Base-by-base conservation (phyloP, 345 rosid genomes). In the Ceriops tagal region DNA sequence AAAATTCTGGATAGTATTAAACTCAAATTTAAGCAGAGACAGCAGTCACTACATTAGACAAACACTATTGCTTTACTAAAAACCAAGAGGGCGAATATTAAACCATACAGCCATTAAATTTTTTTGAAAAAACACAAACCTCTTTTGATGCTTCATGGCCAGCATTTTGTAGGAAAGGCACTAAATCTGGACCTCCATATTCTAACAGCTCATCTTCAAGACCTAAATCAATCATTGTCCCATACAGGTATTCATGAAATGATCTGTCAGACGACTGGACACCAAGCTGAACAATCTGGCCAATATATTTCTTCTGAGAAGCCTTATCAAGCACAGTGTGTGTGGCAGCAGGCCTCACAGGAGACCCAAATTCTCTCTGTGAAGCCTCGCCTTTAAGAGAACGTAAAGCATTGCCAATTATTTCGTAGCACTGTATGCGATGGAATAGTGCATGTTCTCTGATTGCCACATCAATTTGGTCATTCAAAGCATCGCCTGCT, bases 151-250 rank as follows among this genome's bases (percentile, higher is more conserved):
- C 73, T 66, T 80, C 87, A 63, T 84, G 82, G 74, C 91, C 96
- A 61, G 88, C 92, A 81, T 71, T 86, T 75, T 92, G 98, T 58
- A 95, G 83, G 79, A 95, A 95, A 74, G 97, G 99, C 77, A 92
- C 89, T 84, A 95, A 87, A 83, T 92, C 99, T 21, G 96, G 89
- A 69, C 99, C 99, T 69, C 99, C 99, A 64, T 83, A 95, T 84
- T 95, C 99, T 81, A 92, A 72, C 53, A 95, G 86, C 86, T 95
- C 98, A 69, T 90, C 74, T 79, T 95, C 99, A 75, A 95, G 90
- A 69, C 97, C 92, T 78, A 92, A 81, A 78, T 89, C 88, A 61
- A 95, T 85, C 96, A 95, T 86, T 65, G 89, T 82, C 74, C 74
- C 70, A 72, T 95, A 95, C 27, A 95, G 84, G 77, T 86, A 90